Conservation (phyloP, 1,284 basidiomycete species). For the Ceratobasidium sp. region DNA sequence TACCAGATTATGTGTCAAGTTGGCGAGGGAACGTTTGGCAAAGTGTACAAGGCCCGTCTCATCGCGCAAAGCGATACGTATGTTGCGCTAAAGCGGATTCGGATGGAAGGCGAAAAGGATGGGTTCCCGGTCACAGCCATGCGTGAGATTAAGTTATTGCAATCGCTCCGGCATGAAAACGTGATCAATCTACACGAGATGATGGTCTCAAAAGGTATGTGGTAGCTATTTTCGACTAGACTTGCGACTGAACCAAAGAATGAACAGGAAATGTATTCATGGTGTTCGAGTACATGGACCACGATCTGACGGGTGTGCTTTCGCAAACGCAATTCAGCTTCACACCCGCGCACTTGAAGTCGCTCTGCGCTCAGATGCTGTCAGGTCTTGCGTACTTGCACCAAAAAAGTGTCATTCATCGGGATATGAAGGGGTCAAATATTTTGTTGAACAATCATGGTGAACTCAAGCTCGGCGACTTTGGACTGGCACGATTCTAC, state of each 20-base stretch:
- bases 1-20: slow-evolving; percentile 94
- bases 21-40: slow-evolving; percentile 98
- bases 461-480: slow-evolving; percentile 95
- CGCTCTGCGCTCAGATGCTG: slow-evolving; percentile 93
- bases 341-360: slow-evolving; percentile 88
- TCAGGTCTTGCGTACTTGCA: slow-evolving; percentile 93
- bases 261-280: slow-evolving; percentile 89
- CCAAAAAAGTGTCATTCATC: slow-evolving; percentile 93
- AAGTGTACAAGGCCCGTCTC: slow-evolving; percentile 97
- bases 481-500: slow-evolving; percentile 97
- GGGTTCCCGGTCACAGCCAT: slow-evolving; percentile 99
- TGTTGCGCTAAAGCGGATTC: slow-evolving; percentile 95
- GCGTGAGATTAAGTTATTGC: slow-evolving; percentile 97
- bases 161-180: slow-evolving; percentile 88
- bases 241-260: slow-evolving; percentile 55
- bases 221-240: background rate
- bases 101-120: slow-evolving; percentile 97
- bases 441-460: slow-evolving; percentile 94
- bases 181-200: slow-evolving; percentile 93
- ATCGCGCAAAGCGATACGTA: slow-evolving; percentile 69
- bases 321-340: slow-evolving; percentile 90
- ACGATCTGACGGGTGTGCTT: slow-evolving; percentile 94
- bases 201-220: slow-evolving; percentile 94
- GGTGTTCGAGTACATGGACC: slow-evolving; percentile 99
- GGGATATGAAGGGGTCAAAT: slow-evolving; percentile 98